These are phyloP conservation scores for Claviceps purpurea DNA, from an alignment of 2,329 filamentous ascomycete genomes.

Conservation along the genomic window DNA sequence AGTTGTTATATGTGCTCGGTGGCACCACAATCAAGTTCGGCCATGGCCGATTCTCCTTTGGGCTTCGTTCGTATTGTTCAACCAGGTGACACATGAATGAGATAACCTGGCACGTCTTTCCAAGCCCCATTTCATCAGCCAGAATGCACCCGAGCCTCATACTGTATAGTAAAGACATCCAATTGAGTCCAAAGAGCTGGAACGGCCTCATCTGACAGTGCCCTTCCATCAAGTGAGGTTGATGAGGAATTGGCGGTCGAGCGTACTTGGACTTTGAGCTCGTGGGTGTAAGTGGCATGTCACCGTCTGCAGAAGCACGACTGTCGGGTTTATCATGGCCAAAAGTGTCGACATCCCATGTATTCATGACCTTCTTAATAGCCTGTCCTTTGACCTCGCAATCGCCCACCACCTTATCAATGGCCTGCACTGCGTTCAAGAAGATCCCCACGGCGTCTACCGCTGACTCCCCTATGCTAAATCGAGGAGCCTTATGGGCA, in stretches of 20 bases:
- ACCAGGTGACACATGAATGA: constrained; percentile 76
- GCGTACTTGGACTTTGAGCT: constrained; percentile 22
- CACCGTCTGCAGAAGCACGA: constrained; percentile 18
- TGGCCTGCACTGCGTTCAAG: constrained; percentile 65
- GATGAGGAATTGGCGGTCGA: constrained; percentile 35
- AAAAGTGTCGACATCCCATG: constrained; percentile 35
- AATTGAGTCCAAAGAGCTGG: constrained; percentile 88
- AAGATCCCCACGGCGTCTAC: constrained; percentile 51
- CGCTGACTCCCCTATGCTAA: constrained; percentile 38
- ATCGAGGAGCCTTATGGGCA: constrained; percentile 30
- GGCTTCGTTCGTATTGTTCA: constrained; percentile 37
- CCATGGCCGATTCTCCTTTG: constrained; percentile 35
- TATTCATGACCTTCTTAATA: constrained; percentile 31
- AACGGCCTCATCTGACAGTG: constrained; percentile 79
- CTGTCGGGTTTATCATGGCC: constrained; percentile 25
- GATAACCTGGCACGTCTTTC: constrained; percentile 96
- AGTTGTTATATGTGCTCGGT: constrained; percentile 88
- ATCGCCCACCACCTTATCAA: constrained; percentile 65
- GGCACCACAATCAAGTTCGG: constrained; percentile 79
- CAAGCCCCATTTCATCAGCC: constrained; percentile 93
- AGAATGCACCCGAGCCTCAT: constrained; percentile 73
- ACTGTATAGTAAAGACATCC: constrained; percentile 77
- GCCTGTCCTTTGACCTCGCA: constrained; percentile 59
- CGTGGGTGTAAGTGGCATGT: constrained; percentile 29
- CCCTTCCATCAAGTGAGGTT: constrained; percentile 67